Evolutionary conservation across 2,329 filamentous ascomycete genomes (phyloP).

Genomic region (Keithomyces neogunnii): DNA sequence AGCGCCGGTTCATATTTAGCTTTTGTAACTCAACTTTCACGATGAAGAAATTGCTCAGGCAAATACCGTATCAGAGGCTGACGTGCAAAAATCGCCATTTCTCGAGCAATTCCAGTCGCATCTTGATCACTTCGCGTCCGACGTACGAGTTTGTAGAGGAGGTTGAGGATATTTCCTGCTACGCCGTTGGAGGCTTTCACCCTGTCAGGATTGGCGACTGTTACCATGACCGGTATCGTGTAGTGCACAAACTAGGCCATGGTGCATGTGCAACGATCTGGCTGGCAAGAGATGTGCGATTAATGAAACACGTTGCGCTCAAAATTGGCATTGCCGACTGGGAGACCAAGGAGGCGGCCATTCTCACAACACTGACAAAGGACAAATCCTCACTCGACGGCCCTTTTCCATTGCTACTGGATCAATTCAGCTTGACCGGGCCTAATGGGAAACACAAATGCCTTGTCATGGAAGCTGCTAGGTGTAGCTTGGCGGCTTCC

Average conservation of each 20-base stretch:
- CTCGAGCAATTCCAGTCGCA: background rate
- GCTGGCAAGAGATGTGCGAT: background rate
- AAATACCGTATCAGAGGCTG: background rate
- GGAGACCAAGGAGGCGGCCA: slow-evolving; percentile 11
- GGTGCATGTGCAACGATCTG: background rate
- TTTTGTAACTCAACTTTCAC: background rate
- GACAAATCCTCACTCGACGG: too few species aligned
- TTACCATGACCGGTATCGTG: background rate
- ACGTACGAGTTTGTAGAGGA: background rate
- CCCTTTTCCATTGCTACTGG: slow-evolving; percentile 9
- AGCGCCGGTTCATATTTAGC: background rate
- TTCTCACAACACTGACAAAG: slow-evolving; percentile 11
- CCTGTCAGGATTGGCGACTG: background rate
- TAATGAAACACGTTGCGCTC: slow-evolving; percentile 20
- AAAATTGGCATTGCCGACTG: slow-evolving; percentile 21
- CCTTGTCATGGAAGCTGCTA: slow-evolving; percentile 15
- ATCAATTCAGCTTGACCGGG: slow-evolving; percentile 15
- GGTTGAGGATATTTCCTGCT: background rate
- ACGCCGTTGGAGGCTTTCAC: background rate
- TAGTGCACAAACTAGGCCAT: slow-evolving; percentile 1
- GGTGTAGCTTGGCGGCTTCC: slow-evolving; percentile 16
- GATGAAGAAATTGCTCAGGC: background rate
- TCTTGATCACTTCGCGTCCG: background rate
- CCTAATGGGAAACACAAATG: slow-evolving; percentile 21
- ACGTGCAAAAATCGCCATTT: background rate